phyloP scores from a whole-genome alignment of 106 monocot species.

The Phalaenopsis equestris region DNA sequence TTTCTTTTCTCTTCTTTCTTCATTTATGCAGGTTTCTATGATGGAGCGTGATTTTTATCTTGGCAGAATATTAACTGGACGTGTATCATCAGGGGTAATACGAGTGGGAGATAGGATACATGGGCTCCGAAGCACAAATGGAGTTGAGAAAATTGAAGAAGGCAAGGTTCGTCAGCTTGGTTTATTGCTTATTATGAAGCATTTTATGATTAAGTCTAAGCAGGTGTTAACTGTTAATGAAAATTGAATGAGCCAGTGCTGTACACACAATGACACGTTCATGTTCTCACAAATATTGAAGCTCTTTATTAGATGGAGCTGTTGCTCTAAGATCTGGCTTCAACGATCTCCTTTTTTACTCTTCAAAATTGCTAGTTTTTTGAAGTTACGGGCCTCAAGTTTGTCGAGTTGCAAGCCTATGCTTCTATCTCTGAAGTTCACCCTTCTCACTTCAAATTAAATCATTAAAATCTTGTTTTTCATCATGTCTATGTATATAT shows the following conservation, averaged over 20 bases:
- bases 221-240: neutral
- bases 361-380: neutral
- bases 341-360: neutral
- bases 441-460: neutral
- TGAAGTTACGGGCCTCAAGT: neutral
- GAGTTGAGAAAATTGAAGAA: conserved; percentile 78
- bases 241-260: neutral
- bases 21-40: conserved; percentile 81
- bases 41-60: conserved; percentile 99
- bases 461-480: neutral
- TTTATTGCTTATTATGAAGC: conserved; percentile 4
- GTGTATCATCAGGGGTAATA: conserved; percentile 68
- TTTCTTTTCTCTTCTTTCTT: neutral
- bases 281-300: neutral
- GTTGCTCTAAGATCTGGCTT: neutral
- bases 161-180: conserved; percentile 61
- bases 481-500: neutral
- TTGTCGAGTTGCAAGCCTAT: neutral
- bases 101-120: conserved; percentile 80
- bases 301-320: neutral
- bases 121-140: conserved; percentile 57
- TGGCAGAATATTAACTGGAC: conserved; percentile 92
- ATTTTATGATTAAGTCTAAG: conserved; percentile 7
- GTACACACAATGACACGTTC: neutral
- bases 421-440: neutral